Evolutionary conservation across 176 grass and related monocot genomes (phyloP), one percentile per base, ranked within the genome.

Genomic region (Bolboschoenus planiculmis): DNA sequence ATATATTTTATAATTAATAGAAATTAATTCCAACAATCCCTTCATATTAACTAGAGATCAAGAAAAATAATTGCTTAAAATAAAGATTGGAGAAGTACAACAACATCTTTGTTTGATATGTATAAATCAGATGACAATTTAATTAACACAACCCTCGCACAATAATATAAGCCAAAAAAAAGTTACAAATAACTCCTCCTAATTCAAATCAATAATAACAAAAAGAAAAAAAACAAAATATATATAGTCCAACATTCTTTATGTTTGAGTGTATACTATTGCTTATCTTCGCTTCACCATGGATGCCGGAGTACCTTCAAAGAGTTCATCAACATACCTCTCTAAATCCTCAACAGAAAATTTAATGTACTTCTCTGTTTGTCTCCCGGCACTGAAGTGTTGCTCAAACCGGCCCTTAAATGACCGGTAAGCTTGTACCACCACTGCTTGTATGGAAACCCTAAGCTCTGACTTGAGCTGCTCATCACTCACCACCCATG

Each of bases 391-490:
- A 15, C 78, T 88, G 44, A 99, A 81, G 36, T 79, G 54, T 87
- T 99, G 91, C 51, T 86, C 42, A 67, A 95, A 99, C 29, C 97
- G 71, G 1, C 93, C 89, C 2, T 95, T 85, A 84, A 99, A 99
- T 16, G 97, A 96, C 0, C 89, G 60, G 89, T 99, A 96, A 0
- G 97, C 93, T 57, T 90, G 92, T 62, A 99, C 93, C 26, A 99
- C 83, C 67, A 95, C 87, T 40, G 89, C 91, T 42, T 88, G 86
- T 36, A 99, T 90, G 79, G 97, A 99, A 33, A 99, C 91, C 33
- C 91, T 82, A 2, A 99, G 89, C 91, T 99, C 97, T 13, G 92
- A 95, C 86, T 93, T 86, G 79, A 99, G 76, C 84, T 99, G 97
- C 89, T 93, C 89, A 84, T 99, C 97, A 68, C 71, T 90, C 39